phyloP scores from a whole-genome alignment of 495 filamentous ascomycete genomes.

The Daldinia childiae region DNA sequence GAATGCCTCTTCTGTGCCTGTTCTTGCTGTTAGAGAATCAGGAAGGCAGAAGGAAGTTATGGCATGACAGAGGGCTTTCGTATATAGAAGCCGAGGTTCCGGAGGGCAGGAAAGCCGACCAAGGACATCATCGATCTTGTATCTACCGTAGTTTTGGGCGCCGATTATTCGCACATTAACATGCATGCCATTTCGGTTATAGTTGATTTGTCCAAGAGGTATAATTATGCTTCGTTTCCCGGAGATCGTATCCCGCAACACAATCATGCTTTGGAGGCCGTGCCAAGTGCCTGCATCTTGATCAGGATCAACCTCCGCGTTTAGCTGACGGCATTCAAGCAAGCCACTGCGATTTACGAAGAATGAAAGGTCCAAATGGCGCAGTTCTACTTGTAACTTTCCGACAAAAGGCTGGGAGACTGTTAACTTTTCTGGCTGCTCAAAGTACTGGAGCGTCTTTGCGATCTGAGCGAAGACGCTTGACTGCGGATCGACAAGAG shows the following conservation, averaged over 20 bases:
- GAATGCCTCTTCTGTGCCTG: slow-evolving; percentile 69
- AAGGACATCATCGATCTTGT: slow-evolving; percentile 58
- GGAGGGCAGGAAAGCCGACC: slow-evolving; percentile 58
- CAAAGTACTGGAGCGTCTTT: slow-evolving; percentile 52
- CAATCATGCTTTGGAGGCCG: slow-evolving; percentile 57
- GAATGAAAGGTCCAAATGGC: slow-evolving; percentile 53
- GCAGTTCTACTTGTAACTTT: slow-evolving; percentile 48
- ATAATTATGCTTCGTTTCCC: slow-evolving; percentile 49
- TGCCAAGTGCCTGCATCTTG: slow-evolving; percentile 63
- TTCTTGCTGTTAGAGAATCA: slow-evolving; percentile 65
- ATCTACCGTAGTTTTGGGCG: slow-evolving; percentile 51
- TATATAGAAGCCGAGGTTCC: slow-evolving; percentile 57
- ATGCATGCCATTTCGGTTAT: slow-evolving; percentile 43
- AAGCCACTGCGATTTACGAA: slow-evolving; percentile 40
- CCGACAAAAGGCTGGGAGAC: slow-evolving; percentile 47
- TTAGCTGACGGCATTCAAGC: slow-evolving; percentile 56
- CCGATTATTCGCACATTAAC: slow-evolving; percentile 42
- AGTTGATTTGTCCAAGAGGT: slow-evolving; percentile 45
- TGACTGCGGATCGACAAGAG: slow-evolving; percentile 44
- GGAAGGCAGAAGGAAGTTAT: slow-evolving; percentile 66
- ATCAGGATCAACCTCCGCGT: slow-evolving; percentile 59
- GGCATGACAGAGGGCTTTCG: slow-evolving; percentile 66
- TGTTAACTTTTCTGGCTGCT: slow-evolving; percentile 45
- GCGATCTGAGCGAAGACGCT: slow-evolving; percentile 42
- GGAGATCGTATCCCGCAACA: slow-evolving; percentile 53